Conservation (phyloP, 768 basidiomycete genomes). For the Bullera alba region DNA sequence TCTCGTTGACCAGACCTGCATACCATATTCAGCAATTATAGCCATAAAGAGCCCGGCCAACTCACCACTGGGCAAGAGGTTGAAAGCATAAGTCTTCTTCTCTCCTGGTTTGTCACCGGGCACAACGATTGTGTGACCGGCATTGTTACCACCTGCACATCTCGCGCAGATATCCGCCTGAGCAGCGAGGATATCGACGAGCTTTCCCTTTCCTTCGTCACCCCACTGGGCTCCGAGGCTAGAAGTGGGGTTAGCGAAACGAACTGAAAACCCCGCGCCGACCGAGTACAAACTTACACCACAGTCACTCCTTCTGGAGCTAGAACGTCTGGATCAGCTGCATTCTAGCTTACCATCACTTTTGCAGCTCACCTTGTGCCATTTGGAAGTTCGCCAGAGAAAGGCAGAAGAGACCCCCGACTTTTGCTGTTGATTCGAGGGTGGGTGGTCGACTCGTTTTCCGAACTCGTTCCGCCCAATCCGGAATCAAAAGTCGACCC, state of each 20-base stretch:
- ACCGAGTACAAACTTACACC: slow-evolving; percentile 24
- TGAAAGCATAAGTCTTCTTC: slow-evolving; percentile 86
- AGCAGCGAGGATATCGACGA: slow-evolving; percentile 90
- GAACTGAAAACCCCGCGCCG: neutral
- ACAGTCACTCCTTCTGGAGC: slow-evolving; percentile 44
- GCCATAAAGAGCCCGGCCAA: slow-evolving; percentile 1
- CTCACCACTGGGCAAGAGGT: slow-evolving; percentile 85
- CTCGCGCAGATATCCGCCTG: slow-evolving; percentile 87
- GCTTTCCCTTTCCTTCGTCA: slow-evolving; percentile 57
- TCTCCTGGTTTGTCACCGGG: slow-evolving; percentile 56
- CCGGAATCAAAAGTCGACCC: neutral
- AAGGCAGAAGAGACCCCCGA: neutral
- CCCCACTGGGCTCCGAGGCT: slow-evolving; percentile 49
- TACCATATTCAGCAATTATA: slow-evolving; percentile 2
- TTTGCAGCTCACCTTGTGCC: slow-evolving; percentile 2
- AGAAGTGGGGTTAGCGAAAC: neutral
- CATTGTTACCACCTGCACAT: slow-evolving; percentile 97
- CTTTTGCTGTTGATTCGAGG: neutral
- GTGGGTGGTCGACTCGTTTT: neutral
- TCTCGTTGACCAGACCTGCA: slow-evolving; percentile 82
- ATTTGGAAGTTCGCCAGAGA: neutral
- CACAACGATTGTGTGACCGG: slow-evolving; percentile 94
- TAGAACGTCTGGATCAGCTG: slow-evolving; percentile 4
- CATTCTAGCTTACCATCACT: neutral
- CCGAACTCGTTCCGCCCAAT: neutral